Conservation (phyloP, 345 rosid genomes). For the Arabis hirsuta region DNA sequence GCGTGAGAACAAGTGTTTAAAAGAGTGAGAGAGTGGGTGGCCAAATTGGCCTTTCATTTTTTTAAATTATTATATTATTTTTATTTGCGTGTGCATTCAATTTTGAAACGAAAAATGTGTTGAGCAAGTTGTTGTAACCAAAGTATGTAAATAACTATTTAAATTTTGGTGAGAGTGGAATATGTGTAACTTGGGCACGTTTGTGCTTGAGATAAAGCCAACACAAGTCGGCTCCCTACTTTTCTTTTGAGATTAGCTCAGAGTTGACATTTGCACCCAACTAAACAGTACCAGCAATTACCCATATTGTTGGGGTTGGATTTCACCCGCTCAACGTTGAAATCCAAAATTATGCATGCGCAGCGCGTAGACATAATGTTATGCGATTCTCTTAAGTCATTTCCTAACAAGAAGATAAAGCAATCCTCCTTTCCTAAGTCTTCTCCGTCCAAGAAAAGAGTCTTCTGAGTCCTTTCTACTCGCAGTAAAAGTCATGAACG, state of each 20-base stretch:
- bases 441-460: too few relatives aligned
- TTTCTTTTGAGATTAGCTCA: conserved; percentile 1
- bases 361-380: too few relatives aligned
- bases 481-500: too few relatives aligned
- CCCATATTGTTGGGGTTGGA: too few relatives aligned
- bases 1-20: conserved; percentile 33
- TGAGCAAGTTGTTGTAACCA: conserved; percentile 36
- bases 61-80: too few relatives aligned
- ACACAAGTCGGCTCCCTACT: conserved; percentile 17
- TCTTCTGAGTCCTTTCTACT: too few relatives aligned
- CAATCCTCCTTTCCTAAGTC: too few relatives aligned
- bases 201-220: conserved; percentile 29
- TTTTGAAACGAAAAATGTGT: conserved; percentile 22
- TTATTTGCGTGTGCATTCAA: neutral
- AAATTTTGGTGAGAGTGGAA: conserved; percentile 18
- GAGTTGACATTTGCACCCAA: conserved; percentile 24
- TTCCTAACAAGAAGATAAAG: too few relatives aligned
- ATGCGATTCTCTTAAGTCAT: too few relatives aligned
- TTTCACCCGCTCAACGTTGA: too few relatives aligned
- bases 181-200: conserved; percentile 19
- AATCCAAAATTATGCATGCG: too few relatives aligned
- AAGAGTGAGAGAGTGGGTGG: conserved; percentile 41
- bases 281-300: too few relatives aligned
- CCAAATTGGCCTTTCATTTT: conserved; percentile 19
- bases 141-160: conserved; percentile 16